phyloP scores from a whole-genome alignment of 2,329 filamentous ascomycete genomes.

The Sporothrix mexicana region DNA sequence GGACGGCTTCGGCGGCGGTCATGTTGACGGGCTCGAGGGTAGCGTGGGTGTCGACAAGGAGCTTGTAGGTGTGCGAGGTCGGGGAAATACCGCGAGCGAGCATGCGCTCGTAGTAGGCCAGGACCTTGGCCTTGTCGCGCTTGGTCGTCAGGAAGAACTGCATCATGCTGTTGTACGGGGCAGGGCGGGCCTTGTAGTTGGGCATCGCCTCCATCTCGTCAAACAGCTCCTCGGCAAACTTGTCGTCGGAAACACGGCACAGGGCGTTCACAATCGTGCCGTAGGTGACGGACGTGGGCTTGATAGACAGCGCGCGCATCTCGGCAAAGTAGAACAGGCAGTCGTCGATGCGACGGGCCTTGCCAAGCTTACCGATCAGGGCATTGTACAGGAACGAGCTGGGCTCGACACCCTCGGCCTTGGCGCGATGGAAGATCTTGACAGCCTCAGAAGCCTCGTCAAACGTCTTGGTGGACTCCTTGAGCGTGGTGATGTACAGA shows the following conservation, averaged over 20 bases:
- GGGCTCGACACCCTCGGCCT: slow-evolving; percentile 91
- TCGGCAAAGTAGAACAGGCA: slow-evolving; percentile 98
- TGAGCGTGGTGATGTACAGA: slow-evolving; percentile 98
- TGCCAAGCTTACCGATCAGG: slow-evolving; percentile 95
- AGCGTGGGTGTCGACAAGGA: slow-evolving; percentile 92
- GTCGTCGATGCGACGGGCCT: slow-evolving; percentile 96
- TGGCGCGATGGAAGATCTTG: slow-evolving; percentile 94
- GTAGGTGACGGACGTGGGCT: slow-evolving; percentile 96
- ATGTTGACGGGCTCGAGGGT: slow-evolving; percentile 92
- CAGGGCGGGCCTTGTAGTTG: slow-evolving; percentile 97
- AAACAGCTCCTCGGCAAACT: slow-evolving; percentile 96
- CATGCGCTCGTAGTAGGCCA: slow-evolving; percentile 96
- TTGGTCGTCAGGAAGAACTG: slow-evolving; percentile 99
- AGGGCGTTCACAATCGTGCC: slow-evolving; percentile 98
- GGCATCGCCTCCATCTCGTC: slow-evolving; percentile 99
- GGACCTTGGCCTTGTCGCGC: slow-evolving; percentile 90
- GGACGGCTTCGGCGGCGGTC: slow-evolving; percentile 80
- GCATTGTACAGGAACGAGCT: slow-evolving; percentile 98
- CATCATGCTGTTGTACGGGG: slow-evolving; percentile 99
- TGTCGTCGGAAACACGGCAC: slow-evolving; percentile 95
- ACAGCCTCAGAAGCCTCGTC: slow-evolving; percentile 96
- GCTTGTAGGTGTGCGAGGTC: slow-evolving; percentile 96
- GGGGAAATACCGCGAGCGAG: slow-evolving; percentile 82
- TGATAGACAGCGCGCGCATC: slow-evolving; percentile 91
- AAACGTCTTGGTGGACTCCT: slow-evolving; percentile 96